Evolutionary conservation across 805 yeast genomes (phyloP), one percentile per base, ranked within the genome.

Genomic region (Candida awuae): DNA sequence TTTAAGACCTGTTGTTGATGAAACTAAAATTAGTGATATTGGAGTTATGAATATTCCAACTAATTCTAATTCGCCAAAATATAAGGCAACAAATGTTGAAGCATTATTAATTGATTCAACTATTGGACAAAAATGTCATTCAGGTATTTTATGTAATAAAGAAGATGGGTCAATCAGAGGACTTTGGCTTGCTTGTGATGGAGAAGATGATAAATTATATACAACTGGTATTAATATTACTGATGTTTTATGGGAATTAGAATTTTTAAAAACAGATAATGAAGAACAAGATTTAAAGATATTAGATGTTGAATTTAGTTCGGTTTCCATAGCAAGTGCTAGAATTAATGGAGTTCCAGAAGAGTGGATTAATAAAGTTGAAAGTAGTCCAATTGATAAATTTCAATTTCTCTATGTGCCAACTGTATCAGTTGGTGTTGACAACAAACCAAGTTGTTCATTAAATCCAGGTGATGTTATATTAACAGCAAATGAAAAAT

Each of bases 261-360:
- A 72, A 18, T 56, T 63, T 31, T 65, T 86, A 38, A 25, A 38
- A 12, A 71, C 70, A 43, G 65, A 68, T 16, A 71, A 71, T 32
- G 53, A 59, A 16, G 57, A 61, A 1, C 87, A 90, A 5, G 64
- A 70, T 21, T 55, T 78, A 30, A 69, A 82, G 44, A 77, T 85
- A 35, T 68, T 88, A 35, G 95, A 87, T 53, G 80, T 84, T 27
- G 96, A 85, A 51, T 77, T 85, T 49, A 71, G 73, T 13, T 68
- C 87, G 0, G 65, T 82, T 25, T 71, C 84, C 2, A 66, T 86
- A 18, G 70, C 77, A 19, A 80, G 76, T 52, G 94, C 94, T 3
- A 75, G 95, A 59, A 73, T 84, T 32, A 71, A 84, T 52, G 94
- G 94, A n/a, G 94, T 87, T 17, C 75, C 92, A 0, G 90, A 84